Percentiles rank a stretch among this genome's conserved stretches.
Conservation (phyloP, 2,329 filamentous ascomycete genomes). For the Trichophyton benhamiae region DNA sequence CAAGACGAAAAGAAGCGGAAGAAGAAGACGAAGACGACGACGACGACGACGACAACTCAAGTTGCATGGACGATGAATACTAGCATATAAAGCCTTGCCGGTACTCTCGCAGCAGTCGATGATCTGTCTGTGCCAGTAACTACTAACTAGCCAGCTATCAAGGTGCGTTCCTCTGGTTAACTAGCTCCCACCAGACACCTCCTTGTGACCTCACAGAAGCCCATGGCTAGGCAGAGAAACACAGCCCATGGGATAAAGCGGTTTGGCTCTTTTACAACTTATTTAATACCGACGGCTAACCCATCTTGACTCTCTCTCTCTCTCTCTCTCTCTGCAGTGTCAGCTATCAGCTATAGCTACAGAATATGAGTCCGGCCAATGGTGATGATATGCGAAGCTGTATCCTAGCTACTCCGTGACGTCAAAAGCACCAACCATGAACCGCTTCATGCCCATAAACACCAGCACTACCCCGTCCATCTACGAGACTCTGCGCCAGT, state of each 20-base stretch:
- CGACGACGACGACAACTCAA: neutral
- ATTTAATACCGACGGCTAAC: too few relatives aligned
- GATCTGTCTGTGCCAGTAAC: too few relatives aligned
- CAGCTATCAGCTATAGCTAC: neutral
- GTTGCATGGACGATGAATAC: neutral
- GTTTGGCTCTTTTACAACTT: too few relatives aligned
- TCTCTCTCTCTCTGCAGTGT: too few relatives aligned
- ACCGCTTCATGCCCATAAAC: slow-evolving; percentile 35
- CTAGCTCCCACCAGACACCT: neutral
- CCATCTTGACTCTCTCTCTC: neutral
- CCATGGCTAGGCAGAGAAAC: neutral
- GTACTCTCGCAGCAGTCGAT: too few relatives aligned
- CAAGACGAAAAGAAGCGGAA: neutral
- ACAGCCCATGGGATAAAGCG: neutral
- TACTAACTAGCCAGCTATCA: neutral
- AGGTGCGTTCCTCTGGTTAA: neutral
- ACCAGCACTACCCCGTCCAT: slow-evolving; percentile 24
- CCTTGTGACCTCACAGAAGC: neutral
- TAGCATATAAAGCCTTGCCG: too few relatives aligned
- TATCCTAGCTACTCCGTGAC: slow-evolving; percentile 26
- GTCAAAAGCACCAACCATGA: slow-evolving; percentile 40
- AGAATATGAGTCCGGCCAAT: neutral
- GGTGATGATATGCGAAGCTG: neutral
- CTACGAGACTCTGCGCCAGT: slow-evolving; percentile 20
- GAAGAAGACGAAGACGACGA: too few relatives aligned